Evolutionary conservation across 2,329 filamentous ascomycete species (phyloP).

Genomic region (Pseudopyricularia javanii): DNA sequence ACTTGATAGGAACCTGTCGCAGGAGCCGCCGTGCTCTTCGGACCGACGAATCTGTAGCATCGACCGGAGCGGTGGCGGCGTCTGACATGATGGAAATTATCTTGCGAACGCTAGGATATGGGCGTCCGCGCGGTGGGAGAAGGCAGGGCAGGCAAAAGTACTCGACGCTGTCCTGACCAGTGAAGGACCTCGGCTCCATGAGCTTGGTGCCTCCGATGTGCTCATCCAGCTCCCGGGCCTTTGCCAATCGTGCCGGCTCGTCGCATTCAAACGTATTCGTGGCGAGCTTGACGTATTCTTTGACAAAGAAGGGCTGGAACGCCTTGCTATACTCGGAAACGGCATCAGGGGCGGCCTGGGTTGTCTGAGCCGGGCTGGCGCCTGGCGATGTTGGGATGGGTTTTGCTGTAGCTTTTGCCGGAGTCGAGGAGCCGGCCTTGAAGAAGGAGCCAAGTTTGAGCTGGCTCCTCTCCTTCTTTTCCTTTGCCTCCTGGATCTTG

Average conservation of each 20-base stretch:
- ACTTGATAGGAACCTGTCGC: constrained; percentile 48
- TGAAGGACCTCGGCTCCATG: constrained; percentile 26
- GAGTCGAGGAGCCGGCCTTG: constrained; percentile 20
- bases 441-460: constrained; percentile 35
- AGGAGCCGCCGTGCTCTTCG: constrained; percentile 27
- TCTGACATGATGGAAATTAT: constrained; percentile 34
- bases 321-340: constrained; percentile 49
- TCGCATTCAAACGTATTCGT: constrained; percentile 45
- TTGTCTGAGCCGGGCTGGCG: constrained; percentile 12
- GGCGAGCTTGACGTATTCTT: constrained; percentile 61
- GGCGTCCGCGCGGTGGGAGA: constrained; percentile 29
- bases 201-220: constrained; percentile 33
- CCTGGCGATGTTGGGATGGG: constrained; percentile 12
- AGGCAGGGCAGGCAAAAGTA: constrained; percentile 31
- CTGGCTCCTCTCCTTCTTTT: constrained; percentile 37
- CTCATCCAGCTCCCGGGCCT: constrained; percentile 38
- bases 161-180: constrained; percentile 20
- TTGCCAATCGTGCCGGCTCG: constrained; percentile 37
- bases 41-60: constrained; percentile 23
- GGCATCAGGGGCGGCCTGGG: constrained; percentile 10
- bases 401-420: constrained; percentile 24
- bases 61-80: constrained; percentile 18
- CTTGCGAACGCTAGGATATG: constrained; percentile 42
- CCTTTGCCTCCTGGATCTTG: constrained; percentile 26
- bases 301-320: constrained; percentile 75